Base-by-base conservation (phyloP, 1,139 yeast species). In the Nakaseomyces sp. region DNA sequence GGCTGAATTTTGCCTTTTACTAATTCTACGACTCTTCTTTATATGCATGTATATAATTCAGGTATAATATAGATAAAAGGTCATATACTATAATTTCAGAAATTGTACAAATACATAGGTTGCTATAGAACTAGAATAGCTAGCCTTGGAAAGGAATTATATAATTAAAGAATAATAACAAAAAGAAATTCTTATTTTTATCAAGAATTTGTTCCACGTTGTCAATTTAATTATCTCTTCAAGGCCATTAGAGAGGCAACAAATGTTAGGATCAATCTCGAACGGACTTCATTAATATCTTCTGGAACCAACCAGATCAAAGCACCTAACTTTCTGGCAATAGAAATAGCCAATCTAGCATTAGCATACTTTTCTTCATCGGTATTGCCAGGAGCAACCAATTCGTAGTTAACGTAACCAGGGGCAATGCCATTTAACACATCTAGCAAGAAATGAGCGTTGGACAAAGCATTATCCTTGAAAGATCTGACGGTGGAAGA, bases 291-390 rank as follows among this genome's bases (percentile, higher is more conserved):
- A 57, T 81, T 86, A 58, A 91, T 91, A 70, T 91, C 99, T 67
- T 91, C 99, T n/a, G 99, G 99, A 24, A 91, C 96, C 57, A 91
- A 74, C 96, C 97, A 91, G 58, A 91, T 91, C 64, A 93, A 78
- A 37, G 96, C 98, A 47, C 99, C 99, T 55, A 91, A 71, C 67
- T 93, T 91, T 75, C 99, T 84, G 30, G 98, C 98, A 61, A 91
- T 91, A 2, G 98, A 91, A 64, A 91, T 91, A 24, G 98, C 98
- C 65, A 91, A 76, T 69, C 85, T 85, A 26, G 98, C 97, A 64
- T 91, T 91, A 36, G 96, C 95, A 58, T 87, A 86, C 61, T 74
- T 77, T 56, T 88, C 95, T 51, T 88, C 96, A 26, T 83, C 94
- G 29, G 82, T 76, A 40, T 67, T 64, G 26, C 95, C 95, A 47